Base-by-base conservation (phyloP, 2,329 filamentous ascomycete genomes). In the Pestalotiopsis sp. region DNA sequence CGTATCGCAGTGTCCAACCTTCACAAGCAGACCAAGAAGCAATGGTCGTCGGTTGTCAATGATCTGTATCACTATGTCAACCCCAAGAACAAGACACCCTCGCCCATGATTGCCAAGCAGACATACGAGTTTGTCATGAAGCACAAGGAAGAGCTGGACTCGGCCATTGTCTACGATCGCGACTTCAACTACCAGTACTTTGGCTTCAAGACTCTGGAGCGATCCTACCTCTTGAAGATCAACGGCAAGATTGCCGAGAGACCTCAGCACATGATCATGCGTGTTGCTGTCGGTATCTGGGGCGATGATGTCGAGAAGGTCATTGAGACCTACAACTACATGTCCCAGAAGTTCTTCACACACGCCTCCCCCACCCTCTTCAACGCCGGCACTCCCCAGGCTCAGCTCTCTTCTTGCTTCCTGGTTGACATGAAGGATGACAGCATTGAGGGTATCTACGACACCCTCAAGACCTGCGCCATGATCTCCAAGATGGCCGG, bases 151-250 rank as follows among this genome's bases (percentile, higher is more conserved):
- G 96, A 99, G 84, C 89, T 99, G 68, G 97, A 99, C 87, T 98
- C 95, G 58, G 96, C 96, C 77, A 98, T 99, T 80, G 95, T 99
- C 77, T 99, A 98, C 78, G 96, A 99, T 85, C 93, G 96, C 75
- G 96, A 99, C 81, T 99, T 99, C 89, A 98, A 98, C 89, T 99
- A 99, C 87, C 96, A 99, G 86, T 99, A 97, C 86, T 99, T 99
- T 78, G 96, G 96, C 73, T 99, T 99, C 91, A 99, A 99, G 90
- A 99, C 96, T 7, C 87, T 99, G 52, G 96, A 99, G 87, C 92
- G 96, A 70, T 99, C 96, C 78, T 99, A 99, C 79, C 91, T 99
- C 66, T 91, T 99, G 74, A 95, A 97, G 80, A 92, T 98, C 73
- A 89, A 98, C 77, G 95, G 94, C 80, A 97, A 98, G 85, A 94